phyloP scores from a whole-genome alignment of 2,329 filamentous ascomycete genomes.

The Pseudogymnoascus sp. region DNA sequence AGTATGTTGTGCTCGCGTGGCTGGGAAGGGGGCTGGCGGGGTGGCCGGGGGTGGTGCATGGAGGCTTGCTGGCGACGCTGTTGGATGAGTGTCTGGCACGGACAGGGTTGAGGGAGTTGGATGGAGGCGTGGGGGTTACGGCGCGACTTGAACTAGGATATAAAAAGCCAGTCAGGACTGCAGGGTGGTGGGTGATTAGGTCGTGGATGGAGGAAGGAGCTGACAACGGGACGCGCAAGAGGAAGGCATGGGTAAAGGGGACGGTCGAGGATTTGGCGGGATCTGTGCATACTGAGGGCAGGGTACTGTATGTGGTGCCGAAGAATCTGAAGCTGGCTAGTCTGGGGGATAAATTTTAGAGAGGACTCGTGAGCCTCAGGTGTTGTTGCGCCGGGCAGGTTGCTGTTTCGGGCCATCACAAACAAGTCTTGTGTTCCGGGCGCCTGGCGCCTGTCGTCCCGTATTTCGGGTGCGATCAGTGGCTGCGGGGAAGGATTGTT shows the following conservation, averaged over 20 bases:
- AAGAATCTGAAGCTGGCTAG: conserved; percentile 29
- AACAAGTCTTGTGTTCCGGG: not conserved
- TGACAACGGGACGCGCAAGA: conserved; percentile 31
- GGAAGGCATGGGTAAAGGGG: conserved; percentile 48
- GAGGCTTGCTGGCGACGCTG: conserved; percentile 60
- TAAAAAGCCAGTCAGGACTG: conserved; percentile 50
- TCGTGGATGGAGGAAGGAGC: conserved; percentile 36
- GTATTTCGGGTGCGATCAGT: not conserved
- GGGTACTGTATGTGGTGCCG: conserved; percentile 52
- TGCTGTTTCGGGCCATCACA: not conserved
- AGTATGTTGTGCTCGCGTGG: conserved; percentile 57
- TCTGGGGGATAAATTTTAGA: conserved; percentile 2
- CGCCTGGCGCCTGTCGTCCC: not conserved
- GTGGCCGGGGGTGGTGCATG: conserved; percentile 67
- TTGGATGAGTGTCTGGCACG: conserved; percentile 64
- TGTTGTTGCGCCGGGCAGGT: not conserved
- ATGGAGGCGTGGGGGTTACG: conserved; percentile 45
- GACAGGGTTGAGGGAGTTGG: conserved; percentile 45
- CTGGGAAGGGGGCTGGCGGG: conserved; percentile 59
- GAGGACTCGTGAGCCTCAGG: conserved; percentile 1
- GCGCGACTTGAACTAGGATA: conserved; percentile 56
- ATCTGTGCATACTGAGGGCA: conserved; percentile 50
- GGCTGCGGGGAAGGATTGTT: not conserved
- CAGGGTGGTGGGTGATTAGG: conserved; percentile 57
- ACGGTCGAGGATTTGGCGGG: conserved; percentile 50